phyloP scores from a whole-genome alignment of 2,329 filamentous ascomycete genomes.

The Beauveria medogensis region DNA sequence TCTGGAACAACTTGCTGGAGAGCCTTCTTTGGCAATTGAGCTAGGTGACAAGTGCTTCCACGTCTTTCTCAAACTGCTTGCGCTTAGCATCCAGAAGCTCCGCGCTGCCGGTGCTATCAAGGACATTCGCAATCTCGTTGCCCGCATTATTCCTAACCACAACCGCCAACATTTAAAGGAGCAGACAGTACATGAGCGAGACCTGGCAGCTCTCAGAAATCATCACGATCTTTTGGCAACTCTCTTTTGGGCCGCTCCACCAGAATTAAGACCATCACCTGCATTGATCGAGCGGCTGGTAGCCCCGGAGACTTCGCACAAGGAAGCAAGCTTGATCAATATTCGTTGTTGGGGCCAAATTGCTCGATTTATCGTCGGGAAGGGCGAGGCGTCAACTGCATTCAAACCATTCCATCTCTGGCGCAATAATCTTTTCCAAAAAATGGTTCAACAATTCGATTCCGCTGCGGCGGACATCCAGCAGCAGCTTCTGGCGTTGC shows the following conservation, averaged over 20 bases:
- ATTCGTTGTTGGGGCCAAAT: slow-evolving; percentile 56
- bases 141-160: slow-evolving; percentile 57
- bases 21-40: slow-evolving; percentile 41
- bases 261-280: slow-evolving; percentile 43
- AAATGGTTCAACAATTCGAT: slow-evolving; percentile 49
- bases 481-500: slow-evolving; percentile 43
- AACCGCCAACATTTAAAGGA: slow-evolving; percentile 57
- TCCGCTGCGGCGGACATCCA: slow-evolving; percentile 48
- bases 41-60: slow-evolving; percentile 57
- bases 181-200: slow-evolving; percentile 48
- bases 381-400: slow-evolving; percentile 35
- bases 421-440: slow-evolving; percentile 50
- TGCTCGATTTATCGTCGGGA: slow-evolving; percentile 48
- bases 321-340: slow-evolving; percentile 57
- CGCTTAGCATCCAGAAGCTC: slow-evolving; percentile 46
- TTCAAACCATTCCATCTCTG: slow-evolving; percentile 39
- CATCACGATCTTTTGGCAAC: slow-evolving; percentile 62
- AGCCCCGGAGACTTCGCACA: slow-evolving; percentile 51
- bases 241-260: slow-evolving; percentile 56
- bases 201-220: slow-evolving; percentile 57
- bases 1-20: slow-evolving; percentile 43
- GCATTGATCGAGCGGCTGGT: slow-evolving; percentile 53
- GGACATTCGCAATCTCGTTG: slow-evolving; percentile 52
- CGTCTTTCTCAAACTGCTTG: slow-evolving; percentile 58
- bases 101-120: slow-evolving; percentile 40